Evolutionary conservation across 148 eudicot species (phyloP).

Genomic region (Rhododendron griersonianum): DNA sequence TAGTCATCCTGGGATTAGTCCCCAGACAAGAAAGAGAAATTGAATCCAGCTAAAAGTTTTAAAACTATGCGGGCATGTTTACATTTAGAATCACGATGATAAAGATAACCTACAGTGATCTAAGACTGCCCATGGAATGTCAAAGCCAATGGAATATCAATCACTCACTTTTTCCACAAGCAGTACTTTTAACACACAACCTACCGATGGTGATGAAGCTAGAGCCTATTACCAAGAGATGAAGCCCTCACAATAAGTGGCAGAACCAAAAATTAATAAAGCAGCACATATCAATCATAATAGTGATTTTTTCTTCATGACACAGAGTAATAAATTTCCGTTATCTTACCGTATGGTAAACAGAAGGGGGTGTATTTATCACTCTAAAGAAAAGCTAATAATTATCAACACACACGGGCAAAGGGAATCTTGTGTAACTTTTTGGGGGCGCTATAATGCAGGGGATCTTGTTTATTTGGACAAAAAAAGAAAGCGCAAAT

Average conservation of each 20-base stretch:
- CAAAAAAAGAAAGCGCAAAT: background rate
- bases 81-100: background rate
- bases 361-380: background rate
- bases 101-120: background rate
- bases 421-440: background rate
- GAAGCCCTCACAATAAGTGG: background rate
- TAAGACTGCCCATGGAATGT: background rate
- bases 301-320: background rate
- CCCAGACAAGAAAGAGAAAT: background rate
- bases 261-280: background rate
- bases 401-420: background rate
- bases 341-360: background rate
- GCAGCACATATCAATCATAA: background rate
- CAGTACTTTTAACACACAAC: background rate
- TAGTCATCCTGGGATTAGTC: background rate
- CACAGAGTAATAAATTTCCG: background rate
- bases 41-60: background rate
- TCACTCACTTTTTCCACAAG: background rate
- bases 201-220: background rate
- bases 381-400: background rate
- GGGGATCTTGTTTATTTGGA: background rate
- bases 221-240: background rate
- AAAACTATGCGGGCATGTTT: background rate
- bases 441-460: background rate
- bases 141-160: background rate